A percentile compares a stretch with the other conserved stretches of the same genome.
Evolutionary conservation across 495 filamentous ascomycete species (phyloP).

Genomic region (Xylaria grammica): DNA sequence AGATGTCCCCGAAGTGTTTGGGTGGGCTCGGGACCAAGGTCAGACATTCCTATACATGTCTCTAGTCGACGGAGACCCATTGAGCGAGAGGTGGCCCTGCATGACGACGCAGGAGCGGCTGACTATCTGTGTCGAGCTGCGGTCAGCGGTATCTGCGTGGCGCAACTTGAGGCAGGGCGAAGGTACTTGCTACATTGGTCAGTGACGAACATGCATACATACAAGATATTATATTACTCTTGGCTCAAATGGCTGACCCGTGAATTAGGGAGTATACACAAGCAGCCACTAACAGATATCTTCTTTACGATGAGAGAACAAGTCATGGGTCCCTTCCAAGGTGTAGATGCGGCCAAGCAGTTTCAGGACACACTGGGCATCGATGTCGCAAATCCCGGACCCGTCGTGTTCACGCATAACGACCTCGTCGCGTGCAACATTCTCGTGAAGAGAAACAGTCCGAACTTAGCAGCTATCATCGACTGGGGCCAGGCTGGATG

Average conservation of each 20-base stretch:
- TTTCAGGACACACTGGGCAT: constrained; percentile 16
- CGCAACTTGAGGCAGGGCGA: constrained; percentile 36
- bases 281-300: constrained; percentile 28
- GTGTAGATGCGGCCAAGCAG: constrained; percentile 21
- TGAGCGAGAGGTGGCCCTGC: constrained; percentile 36
- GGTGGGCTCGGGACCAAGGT: constrained; percentile 27
- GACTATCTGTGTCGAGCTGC: constrained; percentile 38
- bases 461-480: constrained; percentile 41
- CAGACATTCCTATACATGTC: constrained; percentile 40
- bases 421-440: constrained; percentile 55
- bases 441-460: constrained; percentile 31
- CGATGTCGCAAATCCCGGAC: constrained; percentile 29
- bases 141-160: constrained; percentile 32
- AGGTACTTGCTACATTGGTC: not conserved
- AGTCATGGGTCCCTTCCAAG: constrained; percentile 14
- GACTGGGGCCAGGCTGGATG: constrained; percentile 58
- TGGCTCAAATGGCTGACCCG: constrained; percentile 12
- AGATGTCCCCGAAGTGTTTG: constrained; percentile 23
- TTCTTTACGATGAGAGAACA: constrained; percentile 8
- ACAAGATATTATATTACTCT: constrained; percentile 17
- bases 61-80: constrained; percentile 29
- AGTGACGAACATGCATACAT: constrained; percentile 8
- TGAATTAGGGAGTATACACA: constrained; percentile 33
- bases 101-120: constrained; percentile 30
- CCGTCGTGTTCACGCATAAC: constrained; percentile 54